Base-by-base conservation (phyloP, 139 green algal species). In the Astrephomene gubernaculifera region DNA sequence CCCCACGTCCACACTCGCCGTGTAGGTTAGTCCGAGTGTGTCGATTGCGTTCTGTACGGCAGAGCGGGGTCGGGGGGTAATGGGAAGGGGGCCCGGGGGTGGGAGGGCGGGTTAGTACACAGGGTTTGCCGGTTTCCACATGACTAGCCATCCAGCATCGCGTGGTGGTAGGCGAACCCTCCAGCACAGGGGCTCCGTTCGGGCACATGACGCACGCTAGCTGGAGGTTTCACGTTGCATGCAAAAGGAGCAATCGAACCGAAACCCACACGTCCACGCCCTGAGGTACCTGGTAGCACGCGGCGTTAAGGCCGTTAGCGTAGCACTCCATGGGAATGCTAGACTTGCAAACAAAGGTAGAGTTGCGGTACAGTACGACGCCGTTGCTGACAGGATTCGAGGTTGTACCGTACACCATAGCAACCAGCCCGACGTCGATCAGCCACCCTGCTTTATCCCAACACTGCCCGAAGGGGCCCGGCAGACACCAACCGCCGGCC, bases 351-450 rank as follows among this genome's bases (percentile, higher is more conserved):
- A 78, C 70, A 17, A 63, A 41, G 9, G 43, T 63, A 29, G 43
- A 78, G 70, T 78, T 63, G 19, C 12, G 29, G 70, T 78, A 78
- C 43, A 61, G 29, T 0, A 57, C 70, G 2, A 78, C 43, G 70
- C 70, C 70, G 70, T 10, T 78, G 70, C 29, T 61, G 24, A 61
- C 44, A 44, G 24, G 43, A 3, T 5, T 41, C 10, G 43, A 43
- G 29, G 29, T 29, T 10, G 21, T 36, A 9, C 29, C 21, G 4
- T 29, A 61, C 25, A 22, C 10, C 29, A 78, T 19, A 0, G 70
- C 45, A 10, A 78, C 70, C 29, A 78, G 43, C 1, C 70, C 70
- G 17, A 78, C 25, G 70, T 78, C 70, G 9, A 43, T 5, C 70
- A 78, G 45, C 10, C n/a, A 5, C 19, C 43, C 39, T 44, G 70